phyloP scores from a whole-genome alignment of 2,329 filamentous ascomycete species.

The Apiospora kogelbergensis region DNA sequence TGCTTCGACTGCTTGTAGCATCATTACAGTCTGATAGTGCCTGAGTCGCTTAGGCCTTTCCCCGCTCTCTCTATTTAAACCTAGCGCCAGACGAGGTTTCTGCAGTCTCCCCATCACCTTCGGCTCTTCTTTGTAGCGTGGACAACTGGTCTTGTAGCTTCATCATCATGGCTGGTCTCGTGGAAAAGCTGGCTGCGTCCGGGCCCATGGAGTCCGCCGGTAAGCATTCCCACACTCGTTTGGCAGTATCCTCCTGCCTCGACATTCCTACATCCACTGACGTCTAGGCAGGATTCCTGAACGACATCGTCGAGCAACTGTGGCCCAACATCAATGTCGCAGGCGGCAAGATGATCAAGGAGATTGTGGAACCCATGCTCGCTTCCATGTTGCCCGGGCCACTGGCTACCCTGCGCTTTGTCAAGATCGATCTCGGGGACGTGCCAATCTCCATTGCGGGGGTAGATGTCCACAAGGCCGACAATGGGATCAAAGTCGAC shows the following conservation, averaged over 20 bases:
- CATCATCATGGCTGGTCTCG: conserved; percentile 29
- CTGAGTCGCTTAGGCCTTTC: too few species aligned
- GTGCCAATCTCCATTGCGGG: conserved; percentile 40
- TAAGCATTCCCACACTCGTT: not conserved
- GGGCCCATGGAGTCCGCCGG: conserved; percentile 39
- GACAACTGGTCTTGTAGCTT: too few species aligned
- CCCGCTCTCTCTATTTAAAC: too few species aligned
- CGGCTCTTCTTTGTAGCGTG: too few species aligned
- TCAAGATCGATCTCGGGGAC: conserved; percentile 44
- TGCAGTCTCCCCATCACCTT: too few species aligned
- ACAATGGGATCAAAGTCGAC: conserved; percentile 46
- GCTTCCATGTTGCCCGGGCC: conserved; percentile 45
- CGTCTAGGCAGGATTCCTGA: conserved; percentile 39
- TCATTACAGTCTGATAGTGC: too few species aligned
- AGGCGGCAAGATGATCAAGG: conserved; percentile 43
- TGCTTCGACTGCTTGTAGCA: too few species aligned
- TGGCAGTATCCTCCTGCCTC: not conserved
- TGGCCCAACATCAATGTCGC: conserved; percentile 50
- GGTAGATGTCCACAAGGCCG: conserved; percentile 45
- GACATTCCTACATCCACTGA: conserved; percentile 8
- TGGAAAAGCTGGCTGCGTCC: conserved; percentile 38
- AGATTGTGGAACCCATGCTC: conserved; percentile 48
- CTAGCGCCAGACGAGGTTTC: too few species aligned
- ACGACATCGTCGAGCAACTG: conserved; percentile 46
- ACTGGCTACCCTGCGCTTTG: conserved; percentile 41